These are phyloP conservation scores for Rubus idaeus DNA, from an alignment of 306 rosid species.

Conservation along the genomic window DNA sequence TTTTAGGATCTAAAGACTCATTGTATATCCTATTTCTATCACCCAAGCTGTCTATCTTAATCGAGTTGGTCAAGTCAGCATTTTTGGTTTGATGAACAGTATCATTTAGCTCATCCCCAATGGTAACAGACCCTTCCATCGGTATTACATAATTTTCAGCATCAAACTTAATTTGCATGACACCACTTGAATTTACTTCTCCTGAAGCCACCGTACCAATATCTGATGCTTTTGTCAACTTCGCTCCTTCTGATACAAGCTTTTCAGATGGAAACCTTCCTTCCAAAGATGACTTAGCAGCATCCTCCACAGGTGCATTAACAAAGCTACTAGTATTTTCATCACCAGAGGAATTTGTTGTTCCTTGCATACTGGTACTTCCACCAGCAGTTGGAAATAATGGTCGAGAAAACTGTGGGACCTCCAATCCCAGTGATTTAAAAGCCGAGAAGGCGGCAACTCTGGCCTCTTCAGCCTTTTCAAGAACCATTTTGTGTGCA, in stretches of 20 bases:
- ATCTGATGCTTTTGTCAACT: slow-evolving; percentile 34
- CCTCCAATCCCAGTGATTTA: slow-evolving; percentile 79
- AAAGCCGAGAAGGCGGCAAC: slow-evolving; percentile 80
- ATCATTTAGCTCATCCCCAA: slow-evolving; percentile 34
- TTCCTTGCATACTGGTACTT: slow-evolving; percentile 50
- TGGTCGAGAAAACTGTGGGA: slow-evolving; percentile 66
- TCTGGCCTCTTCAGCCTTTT: slow-evolving; percentile 98
- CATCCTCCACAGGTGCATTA: slow-evolving; percentile 28
- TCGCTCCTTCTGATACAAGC: slow-evolving; percentile 26
- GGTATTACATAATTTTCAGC: slow-evolving; percentile 38
- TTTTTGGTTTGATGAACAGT: slow-evolving; percentile 32
- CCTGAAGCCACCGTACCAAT: slow-evolving; percentile 30
- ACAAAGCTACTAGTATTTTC: slow-evolving; percentile 43
- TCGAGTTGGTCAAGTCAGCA: slow-evolving; percentile 27
- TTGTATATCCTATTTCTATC: slow-evolving; percentile 30
- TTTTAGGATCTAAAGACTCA: slow-evolving; percentile 32
- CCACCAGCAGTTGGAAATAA: slow-evolving; percentile 36
- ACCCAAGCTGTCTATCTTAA: slow-evolving; percentile 34
- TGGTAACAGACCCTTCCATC: slow-evolving; percentile 37
- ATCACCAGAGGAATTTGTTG: slow-evolving; percentile 53
- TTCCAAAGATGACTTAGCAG: slow-evolving; percentile 25
- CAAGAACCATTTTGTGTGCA: slow-evolving; percentile 90
- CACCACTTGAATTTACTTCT: slow-evolving; percentile 40
- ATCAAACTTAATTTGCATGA: slow-evolving; percentile 29
- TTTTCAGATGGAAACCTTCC: slow-evolving; percentile 38